Evolutionary conservation across 1,139 yeast species (phyloP).

Genomic region (Pichia sp.): DNA sequence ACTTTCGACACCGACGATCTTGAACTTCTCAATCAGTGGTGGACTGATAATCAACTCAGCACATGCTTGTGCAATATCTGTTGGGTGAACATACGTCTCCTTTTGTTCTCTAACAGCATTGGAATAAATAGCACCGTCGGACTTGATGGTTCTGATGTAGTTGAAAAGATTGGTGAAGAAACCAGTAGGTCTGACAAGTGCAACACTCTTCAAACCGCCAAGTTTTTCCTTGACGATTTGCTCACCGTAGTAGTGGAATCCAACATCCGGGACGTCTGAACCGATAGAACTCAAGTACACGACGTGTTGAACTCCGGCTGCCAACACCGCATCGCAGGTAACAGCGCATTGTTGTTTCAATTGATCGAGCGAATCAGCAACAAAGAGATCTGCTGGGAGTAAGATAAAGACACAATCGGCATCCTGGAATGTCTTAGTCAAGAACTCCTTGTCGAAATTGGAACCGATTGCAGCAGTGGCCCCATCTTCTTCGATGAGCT

Average conservation of each 20-base stretch:
- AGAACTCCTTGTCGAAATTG: neutral
- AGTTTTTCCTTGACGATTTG: neutral
- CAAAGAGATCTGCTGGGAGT: neutral
- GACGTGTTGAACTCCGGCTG: neutral
- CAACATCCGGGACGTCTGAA: neutral
- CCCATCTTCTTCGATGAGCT: neutral
- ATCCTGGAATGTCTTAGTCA: neutral
- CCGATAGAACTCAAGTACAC: slow-evolving; percentile 1
- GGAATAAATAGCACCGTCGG: neutral
- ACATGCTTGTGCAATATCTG: neutral
- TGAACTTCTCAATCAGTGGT: neutral
- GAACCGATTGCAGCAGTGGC: slow-evolving; percentile 3
- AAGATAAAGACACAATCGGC: slow-evolving; percentile 1
- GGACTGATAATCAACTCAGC: neutral
- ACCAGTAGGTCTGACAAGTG: slow-evolving; percentile 4
- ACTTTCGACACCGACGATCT: slow-evolving; percentile 1
- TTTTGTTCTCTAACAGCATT: neutral
- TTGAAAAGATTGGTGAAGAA: slow-evolving; percentile 3
- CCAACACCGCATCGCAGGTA: neutral
- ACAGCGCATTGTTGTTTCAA: neutral
- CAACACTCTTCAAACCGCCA: neutral
- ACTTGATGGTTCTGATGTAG: neutral
- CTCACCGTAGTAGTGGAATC: neutral
- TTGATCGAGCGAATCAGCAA: neutral
- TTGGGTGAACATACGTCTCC: slow-evolving; percentile 1